These are phyloP conservation scores for Geranomyces michiganensis DNA, from an alignment of 192 early-diverging fungal genomes.

Conservation along the genomic window DNA sequence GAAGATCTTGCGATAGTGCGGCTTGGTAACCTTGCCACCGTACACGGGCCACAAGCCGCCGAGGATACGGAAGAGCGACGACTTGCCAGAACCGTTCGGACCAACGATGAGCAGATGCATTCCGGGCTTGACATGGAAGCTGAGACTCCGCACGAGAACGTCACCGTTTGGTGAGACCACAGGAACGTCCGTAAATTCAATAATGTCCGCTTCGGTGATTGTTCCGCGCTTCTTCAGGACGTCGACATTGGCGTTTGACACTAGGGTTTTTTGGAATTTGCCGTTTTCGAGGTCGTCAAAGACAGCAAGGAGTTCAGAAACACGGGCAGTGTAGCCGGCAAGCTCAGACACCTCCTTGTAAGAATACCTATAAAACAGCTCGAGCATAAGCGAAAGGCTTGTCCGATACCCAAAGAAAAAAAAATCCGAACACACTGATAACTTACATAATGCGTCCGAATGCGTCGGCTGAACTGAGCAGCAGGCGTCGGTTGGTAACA, in stretches of 20 bases:
- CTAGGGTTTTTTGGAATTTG: constrained; percentile 74
- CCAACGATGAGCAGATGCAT: constrained; percentile 92
- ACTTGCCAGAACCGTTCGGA: constrained; percentile 90
- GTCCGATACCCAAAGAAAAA: background rate
- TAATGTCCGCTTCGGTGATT: constrained; percentile 42
- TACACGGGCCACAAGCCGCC: constrained; percentile 96
- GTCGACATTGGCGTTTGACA: constrained; percentile 43
- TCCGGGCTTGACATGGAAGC: constrained; percentile 87
- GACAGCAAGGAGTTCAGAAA: constrained; percentile 80
- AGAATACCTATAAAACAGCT: constrained; percentile 21
- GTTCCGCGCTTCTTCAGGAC: constrained; percentile 29
- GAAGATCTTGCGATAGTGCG: constrained; percentile 77
- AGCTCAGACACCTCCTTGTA: constrained; percentile 95
- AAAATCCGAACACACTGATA: too few species aligned
- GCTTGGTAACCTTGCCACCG: constrained; percentile 62
- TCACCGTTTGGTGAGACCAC: constrained; percentile 96
- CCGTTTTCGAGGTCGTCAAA: constrained; percentile 86
- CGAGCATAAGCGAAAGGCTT: background rate
- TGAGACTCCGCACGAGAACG: constrained; percentile 81
- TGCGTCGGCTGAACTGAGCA: constrained; percentile 89
- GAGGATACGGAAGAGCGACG: constrained; percentile 93
- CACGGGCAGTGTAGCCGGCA: constrained; percentile 92
- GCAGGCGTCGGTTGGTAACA: constrained; percentile 58
- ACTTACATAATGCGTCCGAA: constrained; percentile 87
- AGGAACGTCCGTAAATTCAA: constrained; percentile 89